Evolutionary conservation across 768 basidiomycete species (phyloP).

Genomic region (Asterophora parasitica): DNA sequence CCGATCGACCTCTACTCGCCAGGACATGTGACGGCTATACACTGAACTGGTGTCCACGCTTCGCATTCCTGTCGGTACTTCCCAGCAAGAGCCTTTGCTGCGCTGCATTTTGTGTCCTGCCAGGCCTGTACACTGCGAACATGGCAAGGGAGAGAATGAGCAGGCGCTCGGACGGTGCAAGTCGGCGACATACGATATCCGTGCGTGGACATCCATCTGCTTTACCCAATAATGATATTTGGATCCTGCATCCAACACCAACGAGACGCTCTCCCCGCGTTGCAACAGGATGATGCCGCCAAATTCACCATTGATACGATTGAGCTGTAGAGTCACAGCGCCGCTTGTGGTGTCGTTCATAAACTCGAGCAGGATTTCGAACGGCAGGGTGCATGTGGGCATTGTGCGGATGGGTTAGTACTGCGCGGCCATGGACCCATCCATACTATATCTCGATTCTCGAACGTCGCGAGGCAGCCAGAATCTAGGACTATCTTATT

Average conservation of each 20-base stretch:
- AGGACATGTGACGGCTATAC: conserved; percentile 17
- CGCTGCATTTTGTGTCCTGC: conserved; percentile 36
- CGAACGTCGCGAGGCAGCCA: conserved; percentile 8
- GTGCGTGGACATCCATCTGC: conserved; percentile 33
- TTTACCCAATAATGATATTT: conserved; percentile 44
- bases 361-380: conserved; percentile 50
- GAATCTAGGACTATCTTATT: conserved; percentile 23
- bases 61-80: conserved; percentile 12
- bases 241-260: conserved; percentile 45
- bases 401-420: conserved; percentile 19
- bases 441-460: conserved; percentile 9
- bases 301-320: conserved; percentile 24
- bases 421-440: conserved; percentile 2
- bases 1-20: conserved; percentile 6
- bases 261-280: conserved; percentile 36
- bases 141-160: background rate
- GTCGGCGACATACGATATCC: conserved; percentile 38
- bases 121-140: conserved; percentile 38
- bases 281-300: conserved; percentile 36
- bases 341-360: conserved; percentile 39
- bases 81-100: conserved; percentile 24
- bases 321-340: conserved; percentile 35
- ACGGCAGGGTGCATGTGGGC: conserved; percentile 47
- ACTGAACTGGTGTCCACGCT: conserved; percentile 17
- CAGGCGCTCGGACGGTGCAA: background rate